Conservation (phyloP, 169 alveolate genomes). For the Plasmodium billcollinsi region DNA sequence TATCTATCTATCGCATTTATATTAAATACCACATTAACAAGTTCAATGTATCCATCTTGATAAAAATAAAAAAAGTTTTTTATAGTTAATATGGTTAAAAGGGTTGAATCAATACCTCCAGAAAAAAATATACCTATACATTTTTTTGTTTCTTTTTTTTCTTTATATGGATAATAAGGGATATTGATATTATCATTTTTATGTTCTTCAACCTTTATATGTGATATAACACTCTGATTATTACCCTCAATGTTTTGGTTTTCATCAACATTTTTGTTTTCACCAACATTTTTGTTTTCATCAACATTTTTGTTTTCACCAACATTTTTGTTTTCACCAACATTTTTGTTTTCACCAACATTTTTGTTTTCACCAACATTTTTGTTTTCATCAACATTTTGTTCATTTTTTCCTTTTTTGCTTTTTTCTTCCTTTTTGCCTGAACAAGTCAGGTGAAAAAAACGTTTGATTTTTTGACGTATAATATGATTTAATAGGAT, state of each 20-base stretch:
- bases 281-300: no score
- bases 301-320: no score
- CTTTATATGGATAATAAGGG: no score
- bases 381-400: neutral
- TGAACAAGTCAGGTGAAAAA: slow-evolving; percentile 31
- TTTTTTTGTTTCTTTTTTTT: slow-evolving; percentile 28
- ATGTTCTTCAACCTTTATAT: no score
- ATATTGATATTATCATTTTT: no score
- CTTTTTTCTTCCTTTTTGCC: slow-evolving; percentile 2
- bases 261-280: no score
- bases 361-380: neutral
- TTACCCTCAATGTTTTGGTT: no score
- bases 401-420: neutral
- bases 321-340: neutral
- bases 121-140: slow-evolving; percentile 79
- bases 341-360: neutral
- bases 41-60: slow-evolving; percentile 75
- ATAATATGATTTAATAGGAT: slow-evolving; percentile 28
- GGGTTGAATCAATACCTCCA: slow-evolving; percentile 85
- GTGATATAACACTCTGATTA: neutral
- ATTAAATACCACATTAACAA: slow-evolving; percentile 80
- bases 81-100: slow-evolving; percentile 78
- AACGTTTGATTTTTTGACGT: slow-evolving; percentile 8
- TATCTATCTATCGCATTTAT: slow-evolving; percentile 81
- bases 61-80: slow-evolving; percentile 22